These are phyloP conservation scores for Anthoceros angustus DNA, from an alignment of 225 moss, liverwort and hornwort genomes.

Conservation along the genomic window DNA sequence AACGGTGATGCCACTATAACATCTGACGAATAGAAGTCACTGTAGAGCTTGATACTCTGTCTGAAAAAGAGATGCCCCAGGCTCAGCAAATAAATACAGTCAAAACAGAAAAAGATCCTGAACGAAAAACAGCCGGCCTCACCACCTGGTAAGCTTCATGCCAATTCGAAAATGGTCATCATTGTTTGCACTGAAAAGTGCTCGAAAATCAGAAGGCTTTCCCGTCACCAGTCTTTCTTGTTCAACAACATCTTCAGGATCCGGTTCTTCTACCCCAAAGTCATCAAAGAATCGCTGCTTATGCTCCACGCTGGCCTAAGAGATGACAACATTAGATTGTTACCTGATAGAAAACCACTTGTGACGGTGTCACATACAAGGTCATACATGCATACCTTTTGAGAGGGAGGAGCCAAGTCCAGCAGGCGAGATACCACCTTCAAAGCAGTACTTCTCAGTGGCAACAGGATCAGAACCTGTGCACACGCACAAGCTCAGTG, in stretches of 20 bases:
- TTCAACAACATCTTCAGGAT: constrained; percentile 25
- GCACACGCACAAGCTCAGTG: background rate
- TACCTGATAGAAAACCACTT: background rate
- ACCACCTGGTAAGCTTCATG: constrained; percentile 83
- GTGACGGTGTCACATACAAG: background rate
- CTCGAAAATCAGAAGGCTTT: constrained; percentile 74
- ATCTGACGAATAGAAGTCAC: constrained; percentile 78
- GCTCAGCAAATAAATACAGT: background rate
- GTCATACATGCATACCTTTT: constrained; percentile 28
- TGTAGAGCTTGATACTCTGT: constrained; percentile 88
- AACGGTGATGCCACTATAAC: constrained; percentile 80
- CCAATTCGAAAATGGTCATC: constrained; percentile 95
- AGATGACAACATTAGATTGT: background rate
- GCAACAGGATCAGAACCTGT: constrained; percentile 82
- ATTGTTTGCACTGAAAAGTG: constrained; percentile 75
- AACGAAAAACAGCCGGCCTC: background rate
- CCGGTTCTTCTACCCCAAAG: constrained; percentile 43
- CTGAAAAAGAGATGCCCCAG: constrained; percentile 15
- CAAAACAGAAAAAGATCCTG: background rate
- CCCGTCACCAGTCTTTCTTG: constrained; percentile 19
- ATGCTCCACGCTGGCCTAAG: constrained; percentile 70
- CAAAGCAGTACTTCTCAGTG: constrained; percentile 71
- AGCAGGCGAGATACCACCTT: constrained; percentile 76
- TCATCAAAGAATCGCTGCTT: constrained; percentile 83
- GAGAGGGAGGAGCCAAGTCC: constrained; percentile 51